Evolutionary conservation across 352 stramenopile species (phyloP), one percentile per base, ranked within the genome.

Genomic region (Phytophthora idaei): DNA sequence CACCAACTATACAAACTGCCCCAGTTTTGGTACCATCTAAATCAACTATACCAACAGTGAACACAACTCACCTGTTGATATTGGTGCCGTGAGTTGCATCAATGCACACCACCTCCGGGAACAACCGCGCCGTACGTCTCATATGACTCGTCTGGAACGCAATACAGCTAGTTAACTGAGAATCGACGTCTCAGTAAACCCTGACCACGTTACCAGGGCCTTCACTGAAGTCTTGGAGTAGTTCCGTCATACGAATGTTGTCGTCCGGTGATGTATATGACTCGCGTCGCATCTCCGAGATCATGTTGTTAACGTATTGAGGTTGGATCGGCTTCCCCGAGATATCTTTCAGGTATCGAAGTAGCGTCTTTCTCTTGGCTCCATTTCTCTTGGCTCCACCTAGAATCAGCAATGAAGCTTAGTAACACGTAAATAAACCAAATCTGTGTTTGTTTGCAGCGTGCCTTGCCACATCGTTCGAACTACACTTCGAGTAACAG

Each of bases 51-150:
- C 8, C n/a, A 60, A 1, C 31, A 32, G 42, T 12, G n/a, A 63
- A 49, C 32, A 29, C 7, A 15, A 2, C 46, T 37, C 12, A 64
- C 47, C 57, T 57, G 47, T 57, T 58, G 29, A 64, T 57, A n/a
- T 64, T 64, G 3, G 57, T 64, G 2, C 57, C 48, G n/a, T 58
- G 39, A 7, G 37, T 65, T 15, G 57, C 48, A 21, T 65, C 47
- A 17, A 65, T 21, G 36, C 57, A 65, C 2, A 58, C 37, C 2
- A 58, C 37, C 29, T 57, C 44, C 5, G 57, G 34, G 32, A 64
- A 56, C 25, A 29, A 29, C 4, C 50, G 59, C 4, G 29, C 25
- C 60, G 57, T 67, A 9, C 8, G 25, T 44, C n/a, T 54, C 60
- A 61, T 67, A 15, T 60, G 41, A 3, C 14, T 17, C 7, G 21